Conservation (phyloP, 192 early-diverging fungal species). For the Hyaloraphidium curvatum region DNA sequence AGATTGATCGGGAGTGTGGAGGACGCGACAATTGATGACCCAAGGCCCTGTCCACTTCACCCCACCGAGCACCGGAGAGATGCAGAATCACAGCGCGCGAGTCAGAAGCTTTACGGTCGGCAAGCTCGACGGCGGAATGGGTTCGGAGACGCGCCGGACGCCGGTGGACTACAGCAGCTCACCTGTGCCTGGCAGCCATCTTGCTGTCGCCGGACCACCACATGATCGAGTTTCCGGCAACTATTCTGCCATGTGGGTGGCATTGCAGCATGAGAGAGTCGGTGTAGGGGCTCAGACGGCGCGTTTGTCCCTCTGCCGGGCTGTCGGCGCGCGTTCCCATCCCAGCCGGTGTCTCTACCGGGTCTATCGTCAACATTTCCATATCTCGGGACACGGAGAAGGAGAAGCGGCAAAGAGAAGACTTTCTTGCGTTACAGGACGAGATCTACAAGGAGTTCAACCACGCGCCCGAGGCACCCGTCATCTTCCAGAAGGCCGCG, state of each 20-base stretch:
- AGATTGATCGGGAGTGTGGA: too few relatives aligned
- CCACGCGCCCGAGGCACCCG: conserved; percentile 56
- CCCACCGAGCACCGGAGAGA: too few relatives aligned
- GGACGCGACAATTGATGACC: too few relatives aligned
- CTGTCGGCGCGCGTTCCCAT: too few relatives aligned
- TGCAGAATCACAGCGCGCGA: too few relatives aligned
- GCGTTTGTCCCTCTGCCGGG: too few relatives aligned
- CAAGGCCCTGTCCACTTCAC: too few relatives aligned
- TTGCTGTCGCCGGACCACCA: conserved; percentile 95
- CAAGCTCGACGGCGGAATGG: conserved; percentile 78
- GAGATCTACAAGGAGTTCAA: conserved; percentile 61
- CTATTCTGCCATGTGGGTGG: conserved; percentile 65
- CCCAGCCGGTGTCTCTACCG: conserved; percentile 62
- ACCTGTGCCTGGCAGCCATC: conserved; percentile 28
- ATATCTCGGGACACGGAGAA: conserved; percentile 76
- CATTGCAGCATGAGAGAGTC: too few relatives aligned
- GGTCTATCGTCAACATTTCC: conserved; percentile 90
- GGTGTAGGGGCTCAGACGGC: too few relatives aligned
- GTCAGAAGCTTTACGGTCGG: conserved; percentile 15
- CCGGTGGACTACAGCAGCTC: conserved; percentile 2
- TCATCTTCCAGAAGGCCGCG: conserved; percentile 47
- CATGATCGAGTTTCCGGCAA: conserved; percentile 92
- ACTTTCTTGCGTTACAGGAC: conserved; percentile 75
- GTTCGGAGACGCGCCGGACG: conserved; percentile 4
- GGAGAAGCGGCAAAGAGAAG: conserved; percentile 57